Base-by-base conservation (phyloP, 108 stramenopile genomes). In the Cylindrotheca closterium region DNA sequence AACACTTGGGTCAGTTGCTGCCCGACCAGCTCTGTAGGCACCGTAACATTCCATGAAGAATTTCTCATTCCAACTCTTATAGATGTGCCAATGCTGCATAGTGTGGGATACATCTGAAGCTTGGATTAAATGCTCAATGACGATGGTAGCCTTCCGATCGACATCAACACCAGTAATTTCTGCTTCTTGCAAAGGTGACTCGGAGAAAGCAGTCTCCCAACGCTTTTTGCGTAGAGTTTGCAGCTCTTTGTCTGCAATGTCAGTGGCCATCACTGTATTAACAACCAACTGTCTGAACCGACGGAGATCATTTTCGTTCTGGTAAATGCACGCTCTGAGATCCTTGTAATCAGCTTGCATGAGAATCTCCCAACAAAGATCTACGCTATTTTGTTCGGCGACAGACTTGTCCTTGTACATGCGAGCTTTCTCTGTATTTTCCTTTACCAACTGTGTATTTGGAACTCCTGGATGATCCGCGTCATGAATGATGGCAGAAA, bases 121-220 rank as follows among this genome's bases (percentile, higher is more conserved):
- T n/a, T n/a, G n/a, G n/a, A n/a, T n/a, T n/a, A n/a, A n/a, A n/a
- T n/a, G n/a, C n/a, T n/a, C n/a, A n/a, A n/a, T n/a, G n/a, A n/a
- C n/a, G n/a, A n/a, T n/a, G n/a, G n/a, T n/a, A n/a, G n/a, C n/a
- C n/a, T n/a, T n/a, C n/a, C n/a, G n/a, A n/a, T n/a, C n/a, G n/a
- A n/a, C n/a, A n/a, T n/a, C n/a, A n/a, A n/a, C n/a, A n/a, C n/a
- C n/a, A n/a, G n/a, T n/a, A n/a, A n/a, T n/a, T n/a, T n/a, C n/a
- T n/a, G n/a, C n/a, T n/a, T n/a, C n/a, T n/a, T n/a, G n/a, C n/a
- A n/a, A n/a, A n/a, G n/a, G n/a, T n/a, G n/a, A n/a, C n/a, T n/a
- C n/a, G n/a, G n/a, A n/a, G n/a, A 85, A 85, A 23, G 84, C 84
- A 58, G 70, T 71, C 45, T 67, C 75, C 79, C 79, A 77, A 49